Evolutionary conservation across 495 filamentous ascomycete species (phyloP).

Genomic region (Cairneyella variabilis): DNA sequence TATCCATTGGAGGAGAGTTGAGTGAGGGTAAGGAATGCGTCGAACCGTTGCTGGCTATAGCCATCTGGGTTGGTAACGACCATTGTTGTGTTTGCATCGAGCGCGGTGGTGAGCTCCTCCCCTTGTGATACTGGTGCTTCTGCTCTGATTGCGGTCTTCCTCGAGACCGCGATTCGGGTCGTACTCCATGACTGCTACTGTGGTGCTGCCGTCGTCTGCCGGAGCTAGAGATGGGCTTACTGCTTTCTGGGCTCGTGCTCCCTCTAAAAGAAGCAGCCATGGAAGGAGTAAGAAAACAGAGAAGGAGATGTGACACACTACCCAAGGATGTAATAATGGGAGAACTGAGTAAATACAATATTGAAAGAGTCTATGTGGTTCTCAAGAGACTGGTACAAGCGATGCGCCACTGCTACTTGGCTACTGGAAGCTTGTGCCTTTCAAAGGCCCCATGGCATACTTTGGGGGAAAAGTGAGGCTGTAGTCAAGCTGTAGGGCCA

Average conservation of each 20-base stretch:
- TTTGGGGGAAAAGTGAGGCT: no score
- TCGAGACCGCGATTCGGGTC: slow-evolving; percentile 9
- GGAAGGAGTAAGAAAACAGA: slow-evolving; percentile 1
- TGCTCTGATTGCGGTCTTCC: slow-evolving; percentile 3
- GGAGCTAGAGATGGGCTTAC: slow-evolving; percentile 3
- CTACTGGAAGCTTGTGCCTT: no score
- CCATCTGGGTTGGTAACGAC: slow-evolving; percentile 1
- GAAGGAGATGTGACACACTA: slow-evolving; percentile 6
- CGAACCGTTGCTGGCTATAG: slow-evolving; percentile 1
- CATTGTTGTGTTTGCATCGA: not conserved
- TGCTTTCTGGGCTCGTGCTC: slow-evolving; percentile 16
- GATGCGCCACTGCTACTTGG: no score
- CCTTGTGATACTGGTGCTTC: not conserved
- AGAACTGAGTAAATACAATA: no score
- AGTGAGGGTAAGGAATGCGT: slow-evolving; percentile 3
- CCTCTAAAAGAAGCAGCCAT: slow-evolving; percentile 17
- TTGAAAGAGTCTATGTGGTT: not conserved
- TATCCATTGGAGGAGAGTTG: no score
- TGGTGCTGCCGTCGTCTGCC: slow-evolving; percentile 6
- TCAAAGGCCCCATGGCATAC: no score
- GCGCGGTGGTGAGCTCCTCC: slow-evolving; percentile 11
- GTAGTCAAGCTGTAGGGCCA: no score
- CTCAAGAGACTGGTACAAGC: no score
- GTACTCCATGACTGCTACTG: not conserved
- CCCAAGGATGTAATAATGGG: slow-evolving; percentile 3